Conservation (phyloP, 371 early-diverging fungal species). For the Nosema muscidifuracis region DNA sequence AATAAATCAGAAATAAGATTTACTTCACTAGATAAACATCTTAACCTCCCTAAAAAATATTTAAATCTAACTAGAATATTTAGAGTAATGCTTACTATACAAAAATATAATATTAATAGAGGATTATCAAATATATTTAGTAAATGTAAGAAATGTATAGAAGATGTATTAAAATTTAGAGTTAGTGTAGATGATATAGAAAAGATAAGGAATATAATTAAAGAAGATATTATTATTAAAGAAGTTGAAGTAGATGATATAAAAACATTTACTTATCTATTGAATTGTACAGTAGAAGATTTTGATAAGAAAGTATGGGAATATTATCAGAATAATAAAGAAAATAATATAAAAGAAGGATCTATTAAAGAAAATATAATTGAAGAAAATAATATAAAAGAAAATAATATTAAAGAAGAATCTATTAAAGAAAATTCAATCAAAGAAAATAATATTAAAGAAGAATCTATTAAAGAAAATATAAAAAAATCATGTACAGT, state of each 20-base stretch:
- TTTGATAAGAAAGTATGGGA: constrained; percentile 31
- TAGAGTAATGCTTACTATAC: constrained; percentile 34
- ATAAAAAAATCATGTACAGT: neutral
- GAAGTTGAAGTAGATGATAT: constrained; percentile 20
- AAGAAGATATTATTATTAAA: constrained; percentile 26
- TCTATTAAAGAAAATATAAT: neutral
- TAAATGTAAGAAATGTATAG: constrained; percentile 37
- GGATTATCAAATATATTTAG: constrained; percentile 32
- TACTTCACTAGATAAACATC: too few relatives aligned
- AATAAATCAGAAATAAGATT: too few relatives aligned
- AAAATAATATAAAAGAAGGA: constrained; percentile 4
- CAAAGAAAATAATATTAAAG: neutral
- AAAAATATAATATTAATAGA: constrained; percentile 40
- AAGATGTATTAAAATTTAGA: constrained; percentile 35
- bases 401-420: too few relatives aligned
- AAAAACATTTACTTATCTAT: constrained; percentile 41
- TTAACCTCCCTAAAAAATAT: constrained; percentile 36
- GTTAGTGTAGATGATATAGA: constrained; percentile 35
- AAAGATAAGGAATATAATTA: constrained; percentile 27
- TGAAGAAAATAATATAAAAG: neutral
- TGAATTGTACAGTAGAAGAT: constrained; percentile 4
- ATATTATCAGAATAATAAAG: constrained; percentile 7
- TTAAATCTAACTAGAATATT: constrained; percentile 30
- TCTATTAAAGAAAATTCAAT: too few relatives aligned
- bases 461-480: neutral